Evolutionary conservation across 2,329 filamentous ascomycete species (phyloP).

Genomic region (Leptographium wingfieldii): DNA sequence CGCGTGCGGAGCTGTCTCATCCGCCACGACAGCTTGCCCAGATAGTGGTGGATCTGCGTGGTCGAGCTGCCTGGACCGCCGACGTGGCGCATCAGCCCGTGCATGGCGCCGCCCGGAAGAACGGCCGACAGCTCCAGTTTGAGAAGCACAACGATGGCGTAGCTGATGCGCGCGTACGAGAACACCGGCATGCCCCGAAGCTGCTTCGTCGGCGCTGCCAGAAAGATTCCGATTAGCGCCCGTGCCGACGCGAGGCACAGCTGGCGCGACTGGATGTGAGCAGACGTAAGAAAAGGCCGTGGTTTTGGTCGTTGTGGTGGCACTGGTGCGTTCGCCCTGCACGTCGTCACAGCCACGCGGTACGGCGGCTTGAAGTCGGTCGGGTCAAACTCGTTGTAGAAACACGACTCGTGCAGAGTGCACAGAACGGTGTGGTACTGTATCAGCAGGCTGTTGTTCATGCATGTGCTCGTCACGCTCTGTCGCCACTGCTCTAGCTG

Average conservation of each 20-base stretch:
- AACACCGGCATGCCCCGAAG: conserved; percentile 4
- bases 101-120: conserved; percentile 7
- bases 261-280: conserved; percentile 1
- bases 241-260: conserved; percentile 6
- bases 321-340: background rate
- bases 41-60: conserved; percentile 6
- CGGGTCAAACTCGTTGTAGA: conserved; percentile 9
- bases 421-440: conserved; percentile 8
- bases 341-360: conserved; percentile 3
- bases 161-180: conserved; percentile 8
- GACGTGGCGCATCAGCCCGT: conserved; percentile 2
- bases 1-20: background rate
- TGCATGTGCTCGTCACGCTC: background rate
- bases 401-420: conserved; percentile 6
- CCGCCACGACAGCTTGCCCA: background rate
- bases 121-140: conserved; percentile 8
- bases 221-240: conserved; percentile 6
- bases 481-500: conserved; percentile 7
- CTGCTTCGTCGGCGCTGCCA: conserved; percentile 4
- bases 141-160: conserved; percentile 7
- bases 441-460: conserved; percentile 9
- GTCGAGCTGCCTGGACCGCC: background rate
- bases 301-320: background rate
- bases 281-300: background rate
- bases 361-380: conserved; percentile 9